These are phyloP conservation scores for Melocanna baccifera DNA, from an alignment of 176 grass and related monocot species.

Conservation along the genomic window DNA sequence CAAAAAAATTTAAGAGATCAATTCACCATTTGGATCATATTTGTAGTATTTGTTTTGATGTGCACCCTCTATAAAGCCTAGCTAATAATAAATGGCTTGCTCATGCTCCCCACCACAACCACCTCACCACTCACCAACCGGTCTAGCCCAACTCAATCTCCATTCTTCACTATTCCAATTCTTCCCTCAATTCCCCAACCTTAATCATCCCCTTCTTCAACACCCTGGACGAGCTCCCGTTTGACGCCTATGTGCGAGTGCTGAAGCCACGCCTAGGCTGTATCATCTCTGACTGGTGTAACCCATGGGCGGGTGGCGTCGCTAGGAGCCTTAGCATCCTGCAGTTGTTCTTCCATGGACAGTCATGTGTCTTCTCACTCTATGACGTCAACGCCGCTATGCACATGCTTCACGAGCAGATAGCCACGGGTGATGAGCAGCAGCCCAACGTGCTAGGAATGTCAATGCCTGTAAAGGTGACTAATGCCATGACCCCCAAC, in stretches of 20 bases:
- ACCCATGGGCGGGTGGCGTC: conserved; percentile 34
- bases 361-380: conserved; percentile 37
- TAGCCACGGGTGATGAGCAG: not conserved
- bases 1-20: no score
- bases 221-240: conserved; percentile 23
- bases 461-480: conserved; percentile 31
- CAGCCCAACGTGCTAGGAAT: conserved; percentile 29
- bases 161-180: no score
- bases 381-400: conserved; percentile 10
- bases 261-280: conserved; percentile 25
- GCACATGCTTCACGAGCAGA: conserved; percentile 7
- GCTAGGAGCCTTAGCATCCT: conserved; percentile 18
- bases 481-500: not conserved
- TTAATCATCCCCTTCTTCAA: conserved; percentile 21
- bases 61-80: no score
- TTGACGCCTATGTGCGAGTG: conserved; percentile 22
- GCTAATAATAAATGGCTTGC: no score
- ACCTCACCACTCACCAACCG: no score
- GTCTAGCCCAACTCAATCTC: no score
- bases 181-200: no score
- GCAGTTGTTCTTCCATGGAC: conserved; percentile 44
- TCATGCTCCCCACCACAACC: no score
- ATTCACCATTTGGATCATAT: no score
- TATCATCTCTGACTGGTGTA: conserved; percentile 47
- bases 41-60: no score